phyloP scores from a whole-genome alignment of 192 early-diverging fungal species.

The Piromyces sp. region DNA sequence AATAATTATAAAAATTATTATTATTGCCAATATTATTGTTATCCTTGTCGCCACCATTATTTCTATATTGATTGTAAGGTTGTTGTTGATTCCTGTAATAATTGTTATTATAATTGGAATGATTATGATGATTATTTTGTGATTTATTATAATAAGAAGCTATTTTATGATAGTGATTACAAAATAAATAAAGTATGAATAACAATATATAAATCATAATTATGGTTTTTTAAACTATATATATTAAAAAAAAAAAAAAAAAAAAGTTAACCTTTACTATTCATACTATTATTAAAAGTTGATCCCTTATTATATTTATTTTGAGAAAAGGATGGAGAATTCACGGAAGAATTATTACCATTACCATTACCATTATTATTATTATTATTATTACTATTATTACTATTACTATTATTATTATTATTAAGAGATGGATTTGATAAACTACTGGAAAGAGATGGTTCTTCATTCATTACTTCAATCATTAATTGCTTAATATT shows the following conservation, averaged over 20 bases:
- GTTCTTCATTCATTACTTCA: background rate
- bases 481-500: background rate
- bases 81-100: background rate
- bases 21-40: background rate
- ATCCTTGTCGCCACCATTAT: background rate
- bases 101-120: background rate
- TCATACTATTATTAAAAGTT: background rate
- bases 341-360: background rate
- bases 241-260: background rate
- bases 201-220: too few relatives aligned
- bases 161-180: background rate
- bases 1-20: background rate
- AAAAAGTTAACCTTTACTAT: background rate
- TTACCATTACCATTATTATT: too few relatives aligned
- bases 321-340: background rate
- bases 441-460: background rate
- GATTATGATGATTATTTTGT: background rate
- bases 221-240: too few relatives aligned
- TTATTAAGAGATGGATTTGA: background rate
- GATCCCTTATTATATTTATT: background rate
- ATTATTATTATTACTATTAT: too few relatives aligned
- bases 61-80: background rate
- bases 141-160: background rate
- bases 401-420: background rate
- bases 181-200: too few relatives aligned